Evolutionary conservation across 1,139 yeast species (phyloP).

Genomic region (Magnusiomyces suaveolens): DNA sequence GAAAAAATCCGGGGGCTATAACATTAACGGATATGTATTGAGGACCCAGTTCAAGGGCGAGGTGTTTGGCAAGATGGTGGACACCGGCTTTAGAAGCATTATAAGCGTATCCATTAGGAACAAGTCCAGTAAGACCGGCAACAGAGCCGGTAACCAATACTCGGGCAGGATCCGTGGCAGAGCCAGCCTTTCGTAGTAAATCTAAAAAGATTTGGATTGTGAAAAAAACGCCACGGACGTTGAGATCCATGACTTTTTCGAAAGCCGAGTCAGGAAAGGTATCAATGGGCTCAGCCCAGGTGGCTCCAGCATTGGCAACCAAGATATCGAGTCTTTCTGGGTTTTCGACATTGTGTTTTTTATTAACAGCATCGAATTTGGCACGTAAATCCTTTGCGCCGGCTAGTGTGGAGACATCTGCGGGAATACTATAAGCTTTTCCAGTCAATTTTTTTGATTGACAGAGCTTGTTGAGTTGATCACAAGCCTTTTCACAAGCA

Average conservation of each 20-base stretch:
- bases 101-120: constrained; percentile 62
- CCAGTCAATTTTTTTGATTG: constrained; percentile 36
- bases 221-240: constrained; percentile 62
- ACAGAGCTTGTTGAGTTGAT: constrained; percentile 41
- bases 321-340: constrained; percentile 45
- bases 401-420: constrained; percentile 47
- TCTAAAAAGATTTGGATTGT: constrained; percentile 57
- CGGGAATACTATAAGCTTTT: constrained; percentile 46
- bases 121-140: constrained; percentile 36
- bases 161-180: constrained; percentile 54
- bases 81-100: constrained; percentile 72
- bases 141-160: constrained; percentile 61
- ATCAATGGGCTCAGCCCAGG: constrained; percentile 65
- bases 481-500: constrained; percentile 55
- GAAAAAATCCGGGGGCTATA: constrained; percentile 73
- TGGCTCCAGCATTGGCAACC: constrained; percentile 72
- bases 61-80: constrained; percentile 54
- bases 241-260: constrained; percentile 55
- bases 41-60: constrained; percentile 60
- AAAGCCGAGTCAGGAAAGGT: constrained; percentile 55
- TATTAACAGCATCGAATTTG: constrained; percentile 37
- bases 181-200: constrained; percentile 46
- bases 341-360: constrained; percentile 18
- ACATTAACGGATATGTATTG: constrained; percentile 56
- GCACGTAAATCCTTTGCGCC: constrained; percentile 43